Conservation (phyloP, 2,329 filamentous ascomycete genomes). For the Passalora sequoiae region DNA sequence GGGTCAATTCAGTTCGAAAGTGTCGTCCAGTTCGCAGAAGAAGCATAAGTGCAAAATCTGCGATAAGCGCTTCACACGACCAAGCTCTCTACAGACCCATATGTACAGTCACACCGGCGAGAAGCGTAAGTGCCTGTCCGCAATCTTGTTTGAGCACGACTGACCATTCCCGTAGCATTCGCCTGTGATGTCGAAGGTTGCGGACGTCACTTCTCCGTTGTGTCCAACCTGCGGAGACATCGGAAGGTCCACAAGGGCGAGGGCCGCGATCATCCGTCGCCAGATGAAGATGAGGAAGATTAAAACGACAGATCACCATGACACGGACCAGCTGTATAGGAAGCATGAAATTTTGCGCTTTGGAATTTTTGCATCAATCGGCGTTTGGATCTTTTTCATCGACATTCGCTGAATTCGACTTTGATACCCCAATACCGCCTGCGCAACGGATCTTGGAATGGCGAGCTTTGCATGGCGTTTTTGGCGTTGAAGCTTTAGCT, state of each 20-base stretch:
- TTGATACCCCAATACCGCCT: conserved; percentile 31
- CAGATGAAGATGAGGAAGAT: conserved; percentile 43
- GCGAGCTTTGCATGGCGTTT: conserved; percentile 18
- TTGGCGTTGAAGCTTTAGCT: conserved; percentile 5
- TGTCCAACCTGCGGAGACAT: conserved; percentile 89
- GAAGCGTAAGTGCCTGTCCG: conserved; percentile 91
- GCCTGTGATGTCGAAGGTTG: conserved; percentile 92
- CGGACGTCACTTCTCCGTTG: conserved; percentile 92
- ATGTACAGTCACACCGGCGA: conserved; percentile 99
- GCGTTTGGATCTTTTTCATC: conserved; percentile 22
- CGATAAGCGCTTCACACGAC: conserved; percentile 93
- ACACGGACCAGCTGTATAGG: conserved; percentile 13
- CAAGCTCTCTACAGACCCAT: conserved; percentile 90
- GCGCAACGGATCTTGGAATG: conserved; percentile 15
- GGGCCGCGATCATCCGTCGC: conserved; percentile 42
- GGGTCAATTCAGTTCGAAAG: conserved; percentile 95
- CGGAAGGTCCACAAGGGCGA: conserved; percentile 92
- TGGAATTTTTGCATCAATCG: too few species aligned
- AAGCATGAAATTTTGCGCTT: conserved; percentile 5
- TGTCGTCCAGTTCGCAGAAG: conserved; percentile 93
- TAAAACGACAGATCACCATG: conserved; percentile 2
- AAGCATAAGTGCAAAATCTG: conserved; percentile 99
- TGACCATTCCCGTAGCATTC: conserved; percentile 71
- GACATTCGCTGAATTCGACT: conserved; percentile 32
- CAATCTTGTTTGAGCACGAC: too few species aligned